phyloP scores from a whole-genome alignment of 352 stramenopile genomes.

The Globisporangium paddicum region DNA sequence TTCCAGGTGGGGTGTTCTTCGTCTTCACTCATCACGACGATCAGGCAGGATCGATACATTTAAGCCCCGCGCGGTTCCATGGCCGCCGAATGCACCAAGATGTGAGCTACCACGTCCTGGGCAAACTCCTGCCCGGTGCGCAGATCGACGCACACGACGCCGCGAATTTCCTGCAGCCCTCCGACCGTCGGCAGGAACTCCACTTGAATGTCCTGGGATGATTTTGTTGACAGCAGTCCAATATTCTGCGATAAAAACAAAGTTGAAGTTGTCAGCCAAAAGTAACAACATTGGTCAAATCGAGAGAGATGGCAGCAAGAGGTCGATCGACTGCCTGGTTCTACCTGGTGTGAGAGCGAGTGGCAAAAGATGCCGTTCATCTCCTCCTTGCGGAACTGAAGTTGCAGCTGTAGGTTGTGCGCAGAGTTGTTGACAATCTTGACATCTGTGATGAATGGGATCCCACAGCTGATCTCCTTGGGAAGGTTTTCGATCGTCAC shows the following conservation, averaged over 20 bases:
- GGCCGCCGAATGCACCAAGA: conserved; percentile 37
- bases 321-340: conserved; percentile 39
- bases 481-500: conserved; percentile 43
- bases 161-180: conserved; percentile 58
- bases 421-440: conserved; percentile 65
- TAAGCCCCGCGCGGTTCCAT: not conserved
- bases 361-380: conserved; percentile 72
- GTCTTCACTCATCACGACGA: not conserved
- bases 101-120: conserved; percentile 44
- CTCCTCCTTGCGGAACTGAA: conserved; percentile 71
- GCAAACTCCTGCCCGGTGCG: conserved; percentile 53
- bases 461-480: conserved; percentile 39
- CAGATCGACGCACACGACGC: conserved; percentile 66
- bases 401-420: conserved; percentile 57
- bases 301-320: not conserved
- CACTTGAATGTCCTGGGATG: conserved; percentile 35
- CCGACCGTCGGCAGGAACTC: conserved; percentile 64
- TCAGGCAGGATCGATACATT: not conserved
- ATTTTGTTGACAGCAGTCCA: conserved; percentile 43
- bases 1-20: not conserved
- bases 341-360: conserved; percentile 69
- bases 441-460: conserved; percentile 45
- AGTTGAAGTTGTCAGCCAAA: too few relatives aligned
- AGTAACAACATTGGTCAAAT: too few relatives aligned
- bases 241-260: conserved; percentile 41